A percentile compares a stretch with the other conserved stretches of the same genome.
Evolutionary conservation across 2,329 filamentous ascomycete species (phyloP).

Genomic region (Penicillium sclerotiorum): DNA sequence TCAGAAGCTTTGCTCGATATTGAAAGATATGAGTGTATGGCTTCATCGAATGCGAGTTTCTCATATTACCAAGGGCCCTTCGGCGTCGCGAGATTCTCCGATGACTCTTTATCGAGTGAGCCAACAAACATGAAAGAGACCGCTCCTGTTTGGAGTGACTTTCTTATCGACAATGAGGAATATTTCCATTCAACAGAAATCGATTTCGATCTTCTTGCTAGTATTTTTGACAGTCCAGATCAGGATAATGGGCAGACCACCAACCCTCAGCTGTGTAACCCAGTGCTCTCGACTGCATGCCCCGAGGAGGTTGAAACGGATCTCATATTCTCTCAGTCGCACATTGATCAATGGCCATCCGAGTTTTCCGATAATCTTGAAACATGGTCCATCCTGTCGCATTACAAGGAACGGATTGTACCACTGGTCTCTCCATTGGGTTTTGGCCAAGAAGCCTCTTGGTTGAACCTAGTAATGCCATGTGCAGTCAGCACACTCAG

Average conservation of each 20-base stretch:
- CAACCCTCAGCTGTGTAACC: neutral
- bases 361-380: conserved; percentile 3
- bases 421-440: conserved; percentile 17
- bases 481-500: conserved; percentile 16
- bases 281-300: neutral
- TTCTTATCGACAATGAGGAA: neutral
- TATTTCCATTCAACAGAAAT: neutral
- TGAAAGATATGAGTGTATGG: conserved; percentile 7
- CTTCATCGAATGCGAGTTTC: neutral
- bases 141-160: neutral
- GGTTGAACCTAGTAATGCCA: conserved; percentile 15
- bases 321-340: neutral
- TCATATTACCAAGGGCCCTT: conserved; percentile 18
- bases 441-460: conserved; percentile 12
- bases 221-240: neutral
- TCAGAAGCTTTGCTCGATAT: conserved; percentile 14
- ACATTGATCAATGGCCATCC: neutral
- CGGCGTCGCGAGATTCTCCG: conserved; percentile 12
- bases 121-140: neutral
- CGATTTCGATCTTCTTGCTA: neutral
- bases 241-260: neutral
- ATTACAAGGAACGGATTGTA: conserved; percentile 20
- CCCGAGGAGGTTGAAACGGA: neutral
- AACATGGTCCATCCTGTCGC: conserved; percentile 18
- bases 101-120: neutral